Percentiles rank a stretch among this genome's conserved stretches.
Conservation (phyloP, 2,329 filamentous ascomycete species). For the Apiospora koreana region DNA sequence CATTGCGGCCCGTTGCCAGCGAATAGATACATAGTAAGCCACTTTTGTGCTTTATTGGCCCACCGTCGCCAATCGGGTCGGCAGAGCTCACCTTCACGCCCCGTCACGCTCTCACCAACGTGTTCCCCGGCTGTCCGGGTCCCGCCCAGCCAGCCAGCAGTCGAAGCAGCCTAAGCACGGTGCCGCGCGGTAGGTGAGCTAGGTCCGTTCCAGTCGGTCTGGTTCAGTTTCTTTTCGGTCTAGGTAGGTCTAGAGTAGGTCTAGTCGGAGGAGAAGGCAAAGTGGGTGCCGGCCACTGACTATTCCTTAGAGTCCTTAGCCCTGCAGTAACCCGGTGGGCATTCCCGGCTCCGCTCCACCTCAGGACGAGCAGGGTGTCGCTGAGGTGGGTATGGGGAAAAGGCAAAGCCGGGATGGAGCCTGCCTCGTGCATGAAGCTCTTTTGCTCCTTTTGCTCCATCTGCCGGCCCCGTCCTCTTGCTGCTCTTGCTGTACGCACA, state of each 20-base stretch:
- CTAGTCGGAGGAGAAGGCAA: not conserved
- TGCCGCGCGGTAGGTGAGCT: not conserved
- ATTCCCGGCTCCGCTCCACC: not conserved
- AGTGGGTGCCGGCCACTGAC: not conserved
- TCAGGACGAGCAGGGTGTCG: not conserved
- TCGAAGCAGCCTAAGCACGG: not conserved
- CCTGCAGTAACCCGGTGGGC: not conserved
- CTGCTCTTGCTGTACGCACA: not conserved
- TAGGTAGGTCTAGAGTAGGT: not conserved
- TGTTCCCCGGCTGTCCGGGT: conserved; percentile 1
- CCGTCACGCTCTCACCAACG: not conserved
- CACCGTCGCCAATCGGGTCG: not conserved
- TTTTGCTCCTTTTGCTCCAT: not conserved
- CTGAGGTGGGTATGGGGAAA: conserved; percentile 2
- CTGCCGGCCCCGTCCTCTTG: not conserved
- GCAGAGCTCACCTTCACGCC: not conserved
- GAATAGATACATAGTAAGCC: not conserved
- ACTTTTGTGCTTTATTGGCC: not conserved
- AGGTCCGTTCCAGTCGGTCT: not conserved
- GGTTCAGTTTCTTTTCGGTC: not conserved
- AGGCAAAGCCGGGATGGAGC: not conserved
- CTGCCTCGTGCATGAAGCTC: not conserved
- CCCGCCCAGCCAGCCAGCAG: not conserved
- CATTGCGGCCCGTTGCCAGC: not conserved
- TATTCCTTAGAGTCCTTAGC: not conserved